These are phyloP conservation scores for Amphirosellinia nigrospora DNA, from an alignment of 495 filamentous ascomycete species.

Conservation along the genomic window DNA sequence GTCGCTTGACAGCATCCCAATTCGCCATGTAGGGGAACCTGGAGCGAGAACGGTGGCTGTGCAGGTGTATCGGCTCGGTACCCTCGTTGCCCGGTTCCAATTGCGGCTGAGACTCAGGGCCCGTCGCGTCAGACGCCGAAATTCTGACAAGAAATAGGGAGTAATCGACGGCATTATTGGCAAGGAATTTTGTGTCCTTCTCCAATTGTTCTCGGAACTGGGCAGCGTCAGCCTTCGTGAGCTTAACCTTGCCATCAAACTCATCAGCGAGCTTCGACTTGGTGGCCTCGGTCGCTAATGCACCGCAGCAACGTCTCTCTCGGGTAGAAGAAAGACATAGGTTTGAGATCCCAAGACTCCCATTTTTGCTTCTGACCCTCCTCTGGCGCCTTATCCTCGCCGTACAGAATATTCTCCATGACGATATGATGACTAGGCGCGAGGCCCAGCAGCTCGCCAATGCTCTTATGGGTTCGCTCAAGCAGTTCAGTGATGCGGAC, in stretches of 20 bases:
- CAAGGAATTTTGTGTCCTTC: slow-evolving; percentile 65
- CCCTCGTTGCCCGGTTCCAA: slow-evolving; percentile 24
- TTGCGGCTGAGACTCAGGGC: slow-evolving; percentile 32
- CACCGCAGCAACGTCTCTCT: slow-evolving; percentile 67
- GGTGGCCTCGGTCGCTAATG: slow-evolving; percentile 63
- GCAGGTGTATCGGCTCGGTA: slow-evolving; percentile 21
- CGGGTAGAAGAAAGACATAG: slow-evolving; percentile 72
- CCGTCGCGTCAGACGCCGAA: slow-evolving; percentile 31
- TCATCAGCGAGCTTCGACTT: slow-evolving; percentile 64
- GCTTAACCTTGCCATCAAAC: slow-evolving; percentile 67
- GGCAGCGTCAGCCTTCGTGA: slow-evolving; percentile 57
- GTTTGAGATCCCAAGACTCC: slow-evolving; percentile 76
- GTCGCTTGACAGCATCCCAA: slow-evolving; percentile 62
- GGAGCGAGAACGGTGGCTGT: slow-evolving; percentile 42
- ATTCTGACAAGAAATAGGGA: slow-evolving; percentile 70
- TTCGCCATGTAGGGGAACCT: slow-evolving; percentile 57
- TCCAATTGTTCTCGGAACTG: slow-evolving; percentile 56
- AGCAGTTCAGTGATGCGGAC: slow-evolving; percentile 74
- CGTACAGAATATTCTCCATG: slow-evolving; percentile 74
- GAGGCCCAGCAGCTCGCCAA: slow-evolving; percentile 60
- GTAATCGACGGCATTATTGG: slow-evolving; percentile 71
- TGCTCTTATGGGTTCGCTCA: slow-evolving; percentile 54
- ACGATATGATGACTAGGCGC: slow-evolving; percentile 71
- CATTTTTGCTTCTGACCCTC: slow-evolving; percentile 51
- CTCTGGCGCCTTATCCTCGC: slow-evolving; percentile 50